These are phyloP conservation scores for Yamadazyma endophytica DNA, from an alignment of 805 yeast genomes.

Conservation along the genomic window DNA sequence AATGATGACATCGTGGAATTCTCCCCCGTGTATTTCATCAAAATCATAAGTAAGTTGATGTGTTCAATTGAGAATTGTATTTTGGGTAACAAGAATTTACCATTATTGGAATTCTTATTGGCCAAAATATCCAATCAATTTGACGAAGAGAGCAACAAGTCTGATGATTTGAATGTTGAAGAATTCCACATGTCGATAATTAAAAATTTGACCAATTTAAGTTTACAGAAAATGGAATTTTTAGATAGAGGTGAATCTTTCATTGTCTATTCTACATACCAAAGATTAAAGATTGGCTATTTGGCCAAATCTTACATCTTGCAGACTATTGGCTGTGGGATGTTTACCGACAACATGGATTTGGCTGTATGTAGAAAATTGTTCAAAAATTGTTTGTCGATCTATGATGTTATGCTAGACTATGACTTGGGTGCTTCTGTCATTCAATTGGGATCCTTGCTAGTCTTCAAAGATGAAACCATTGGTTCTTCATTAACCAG, in stretches of 20 bases:
- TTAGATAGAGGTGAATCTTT: slow-evolving; percentile 57
- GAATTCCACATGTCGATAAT: slow-evolving; percentile 22
- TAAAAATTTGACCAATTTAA: slow-evolving; percentile 26
- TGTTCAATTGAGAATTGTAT: slow-evolving; percentile 28
- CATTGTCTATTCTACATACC: slow-evolving; percentile 48
- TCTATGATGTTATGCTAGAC: slow-evolving; percentile 51
- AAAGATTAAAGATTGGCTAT: slow-evolving; percentile 48
- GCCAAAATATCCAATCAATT: slow-evolving; percentile 17
- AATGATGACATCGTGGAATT: slow-evolving; percentile 26
- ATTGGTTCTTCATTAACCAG: slow-evolving; percentile 38
- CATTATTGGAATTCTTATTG: slow-evolving; percentile 28
- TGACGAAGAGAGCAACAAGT: slow-evolving; percentile 10
- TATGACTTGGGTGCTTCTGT: slow-evolving; percentile 47
- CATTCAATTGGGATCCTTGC: slow-evolving; percentile 53
- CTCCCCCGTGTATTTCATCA: slow-evolving; percentile 33
- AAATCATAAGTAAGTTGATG: slow-evolving; percentile 31
- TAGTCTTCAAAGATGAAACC: slow-evolving; percentile 40
- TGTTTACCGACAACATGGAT: slow-evolving; percentile 42
- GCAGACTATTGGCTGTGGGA: slow-evolving; percentile 59
- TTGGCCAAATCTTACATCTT: slow-evolving; percentile 51
- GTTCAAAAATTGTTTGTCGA: slow-evolving; percentile 49
- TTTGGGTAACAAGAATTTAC: slow-evolving; percentile 17
- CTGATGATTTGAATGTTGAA: slow-evolving; percentile 16
- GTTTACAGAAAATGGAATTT: slow-evolving; percentile 36
- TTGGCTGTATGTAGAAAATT: slow-evolving; percentile 40